Evolutionary conservation across 1,284 basidiomycete genomes (phyloP).

Genomic region (Microbotryomycetes sp.): DNA sequence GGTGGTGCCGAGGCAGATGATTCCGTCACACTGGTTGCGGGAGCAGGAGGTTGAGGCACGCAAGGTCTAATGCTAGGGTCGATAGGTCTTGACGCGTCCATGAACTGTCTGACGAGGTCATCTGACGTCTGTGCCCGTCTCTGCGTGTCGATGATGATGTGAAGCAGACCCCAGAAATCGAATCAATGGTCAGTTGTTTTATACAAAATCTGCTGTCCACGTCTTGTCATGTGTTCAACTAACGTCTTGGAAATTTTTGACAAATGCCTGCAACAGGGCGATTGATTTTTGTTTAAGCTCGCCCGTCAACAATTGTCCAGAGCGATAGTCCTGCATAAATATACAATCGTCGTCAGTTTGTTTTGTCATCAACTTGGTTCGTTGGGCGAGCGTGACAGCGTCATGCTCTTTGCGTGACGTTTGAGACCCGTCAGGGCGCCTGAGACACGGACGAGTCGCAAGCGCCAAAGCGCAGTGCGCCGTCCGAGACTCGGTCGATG

Average conservation of each 20-base stretch:
- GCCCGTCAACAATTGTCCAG: slow-evolving; percentile 79
- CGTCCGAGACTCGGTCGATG: neutral
- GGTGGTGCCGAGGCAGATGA: neutral
- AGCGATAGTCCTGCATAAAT: slow-evolving; percentile 76
- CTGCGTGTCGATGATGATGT: slow-evolving; percentile 50
- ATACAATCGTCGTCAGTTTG: slow-evolving; percentile 1
- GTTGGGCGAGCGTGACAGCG: neutral
- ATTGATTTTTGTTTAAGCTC: slow-evolving; percentile 91
- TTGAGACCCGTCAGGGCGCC: too few species aligned
- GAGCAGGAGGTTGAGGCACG: too few species aligned
- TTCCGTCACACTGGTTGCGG: too few species aligned
- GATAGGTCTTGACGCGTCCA: slow-evolving; percentile 77
- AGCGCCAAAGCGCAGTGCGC: too few species aligned
- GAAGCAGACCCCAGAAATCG: too few species aligned
- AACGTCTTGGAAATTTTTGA: slow-evolving; percentile 80
- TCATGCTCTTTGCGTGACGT: too few species aligned
- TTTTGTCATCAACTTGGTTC: too few species aligned
- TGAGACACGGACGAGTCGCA: neutral
- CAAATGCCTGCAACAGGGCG: slow-evolving; percentile 70
- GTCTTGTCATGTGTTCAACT: slow-evolving; percentile 1
- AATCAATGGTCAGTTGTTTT: too few species aligned
- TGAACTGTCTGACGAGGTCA: slow-evolving; percentile 66
- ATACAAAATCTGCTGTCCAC: neutral
- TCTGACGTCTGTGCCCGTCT: slow-evolving; percentile 74
- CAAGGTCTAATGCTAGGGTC: slow-evolving; percentile 43